Conservation (phyloP, 768 basidiomycete species). For the Pisolithus marmoratus region DNA sequence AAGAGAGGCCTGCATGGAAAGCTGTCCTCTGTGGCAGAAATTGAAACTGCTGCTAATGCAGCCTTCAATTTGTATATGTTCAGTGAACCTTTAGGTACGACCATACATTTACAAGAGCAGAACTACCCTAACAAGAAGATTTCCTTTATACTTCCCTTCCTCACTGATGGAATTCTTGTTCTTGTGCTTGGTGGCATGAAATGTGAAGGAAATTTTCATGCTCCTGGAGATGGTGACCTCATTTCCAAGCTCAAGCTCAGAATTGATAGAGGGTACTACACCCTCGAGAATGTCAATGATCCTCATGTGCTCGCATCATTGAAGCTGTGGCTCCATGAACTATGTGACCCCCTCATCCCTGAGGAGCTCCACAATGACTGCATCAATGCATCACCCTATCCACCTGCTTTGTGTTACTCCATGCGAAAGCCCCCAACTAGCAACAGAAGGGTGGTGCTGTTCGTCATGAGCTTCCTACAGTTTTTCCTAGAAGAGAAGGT, state of each 20-base stretch:
- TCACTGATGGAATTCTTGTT: conserved; percentile 86
- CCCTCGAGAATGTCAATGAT: conserved; percentile 85
- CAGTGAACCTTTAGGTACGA: conserved; percentile 81
- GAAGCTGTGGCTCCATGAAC: conserved; percentile 91
- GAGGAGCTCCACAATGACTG: conserved; percentile 91
- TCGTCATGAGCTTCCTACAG: no score
- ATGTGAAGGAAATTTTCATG: conserved; percentile 95
- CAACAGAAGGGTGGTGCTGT: no score
- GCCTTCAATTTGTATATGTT: conserved; percentile 94
- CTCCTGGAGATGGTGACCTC: conserved; percentile 88
- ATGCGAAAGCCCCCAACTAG: conserved; percentile 78
- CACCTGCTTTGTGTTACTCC: conserved; percentile 64
- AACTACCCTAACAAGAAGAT: conserved; percentile 82
- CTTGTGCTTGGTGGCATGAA: no score
- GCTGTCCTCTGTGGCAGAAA: no score
- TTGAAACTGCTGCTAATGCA: no score
- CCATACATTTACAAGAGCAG: conserved; percentile 77
- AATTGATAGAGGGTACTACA: conserved; percentile 83
- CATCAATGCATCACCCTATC: conserved; percentile 60
- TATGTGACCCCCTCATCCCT: conserved; percentile 88
- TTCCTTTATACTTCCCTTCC: conserved; percentile 93
- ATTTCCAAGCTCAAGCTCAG: conserved; percentile 85
- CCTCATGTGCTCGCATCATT: conserved; percentile 86
- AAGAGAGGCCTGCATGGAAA: no score
- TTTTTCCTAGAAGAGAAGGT: no score